These are phyloP conservation scores for Phlyctochytrium bullatum DNA, from an alignment of 192 early-diverging fungal species.

Conservation along the genomic window DNA sequence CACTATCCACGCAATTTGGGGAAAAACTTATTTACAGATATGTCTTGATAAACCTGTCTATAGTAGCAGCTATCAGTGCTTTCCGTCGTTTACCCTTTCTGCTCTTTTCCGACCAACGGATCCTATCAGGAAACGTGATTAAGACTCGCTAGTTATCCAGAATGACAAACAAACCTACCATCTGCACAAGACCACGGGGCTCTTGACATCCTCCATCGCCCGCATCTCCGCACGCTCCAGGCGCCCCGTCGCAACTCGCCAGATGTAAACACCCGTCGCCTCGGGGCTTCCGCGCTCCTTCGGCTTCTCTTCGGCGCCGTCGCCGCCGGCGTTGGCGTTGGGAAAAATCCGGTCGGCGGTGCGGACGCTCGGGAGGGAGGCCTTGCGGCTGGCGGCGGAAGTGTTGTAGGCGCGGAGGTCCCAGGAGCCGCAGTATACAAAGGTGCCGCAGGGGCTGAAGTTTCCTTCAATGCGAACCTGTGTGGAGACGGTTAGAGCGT, in stretches of 20 bases:
- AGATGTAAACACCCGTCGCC: slow-evolving; percentile 44
- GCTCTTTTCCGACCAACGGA: slow-evolving; percentile 3
- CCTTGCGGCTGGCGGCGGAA: background rate
- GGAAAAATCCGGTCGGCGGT: too few species aligned
- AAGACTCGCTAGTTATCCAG: background rate
- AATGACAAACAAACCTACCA: slow-evolving; percentile 30
- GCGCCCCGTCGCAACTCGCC: slow-evolving; percentile 51
- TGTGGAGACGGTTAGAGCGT: background rate
- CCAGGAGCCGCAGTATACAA: slow-evolving; percentile 47
- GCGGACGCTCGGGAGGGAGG: background rate
- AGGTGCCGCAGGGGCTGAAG: slow-evolving; percentile 52
- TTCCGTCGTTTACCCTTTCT: slow-evolving; percentile 9
- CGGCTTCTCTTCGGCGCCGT: background rate
- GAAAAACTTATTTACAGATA: slow-evolving; percentile 20
- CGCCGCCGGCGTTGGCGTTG: background rate
- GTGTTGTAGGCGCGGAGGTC: slow-evolving; percentile 23
- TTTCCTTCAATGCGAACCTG: slow-evolving; percentile 43
- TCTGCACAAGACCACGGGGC: slow-evolving; percentile 34
- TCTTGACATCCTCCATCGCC: slow-evolving; percentile 37
- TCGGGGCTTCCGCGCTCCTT: slow-evolving; percentile 3
- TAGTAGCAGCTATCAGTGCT: slow-evolving; percentile 24
- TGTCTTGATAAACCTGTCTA: slow-evolving; percentile 29
- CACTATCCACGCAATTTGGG: too few species aligned
- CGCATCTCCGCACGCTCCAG: slow-evolving; percentile 45
- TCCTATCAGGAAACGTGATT: background rate